These are phyloP conservation scores for Fusarium compactum DNA, from an alignment of 2,329 filamentous ascomycete species.

Conservation along the genomic window DNA sequence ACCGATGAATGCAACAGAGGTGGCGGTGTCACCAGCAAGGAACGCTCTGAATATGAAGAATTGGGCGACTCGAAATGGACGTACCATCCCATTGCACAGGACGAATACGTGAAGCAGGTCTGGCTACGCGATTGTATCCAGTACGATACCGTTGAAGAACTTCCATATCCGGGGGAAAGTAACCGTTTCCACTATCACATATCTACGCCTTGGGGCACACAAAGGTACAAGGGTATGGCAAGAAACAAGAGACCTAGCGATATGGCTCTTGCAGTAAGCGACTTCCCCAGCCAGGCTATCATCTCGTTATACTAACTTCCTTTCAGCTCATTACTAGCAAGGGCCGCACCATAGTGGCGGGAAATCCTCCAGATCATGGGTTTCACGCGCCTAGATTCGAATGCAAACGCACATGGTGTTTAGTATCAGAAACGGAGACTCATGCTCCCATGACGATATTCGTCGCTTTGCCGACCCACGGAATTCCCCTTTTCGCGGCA, in stretches of 20 bases:
- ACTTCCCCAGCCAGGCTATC: rapidly evolving
- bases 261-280: conserved; percentile 10
- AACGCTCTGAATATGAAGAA: background rate
- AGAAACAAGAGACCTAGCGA: conserved; percentile 12
- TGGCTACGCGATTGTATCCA: conserved; percentile 15
- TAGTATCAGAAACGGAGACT: background rate
- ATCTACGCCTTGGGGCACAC: conserved; percentile 8
- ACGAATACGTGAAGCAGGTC: conserved; percentile 12
- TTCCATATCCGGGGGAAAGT: background rate
- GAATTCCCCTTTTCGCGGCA: conserved; percentile 6
- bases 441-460: background rate
- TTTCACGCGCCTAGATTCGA: background rate
- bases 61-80: background rate
- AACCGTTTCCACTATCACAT: background rate
- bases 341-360: background rate
- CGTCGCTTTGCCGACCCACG: conserved; percentile 2
- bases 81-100: conserved; percentile 9
- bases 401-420: background rate
- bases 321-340: conserved; percentile 3
- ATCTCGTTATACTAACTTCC: background rate
- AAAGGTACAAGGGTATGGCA: conserved; percentile 2
- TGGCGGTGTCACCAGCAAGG: too few relatives aligned
- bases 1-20: rapidly evolving
- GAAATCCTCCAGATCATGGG: conserved; percentile 1
- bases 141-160: background rate